Base-by-base conservation (phyloP, 2,329 filamentous ascomycete species). In the Hypoxylon sp. region DNA sequence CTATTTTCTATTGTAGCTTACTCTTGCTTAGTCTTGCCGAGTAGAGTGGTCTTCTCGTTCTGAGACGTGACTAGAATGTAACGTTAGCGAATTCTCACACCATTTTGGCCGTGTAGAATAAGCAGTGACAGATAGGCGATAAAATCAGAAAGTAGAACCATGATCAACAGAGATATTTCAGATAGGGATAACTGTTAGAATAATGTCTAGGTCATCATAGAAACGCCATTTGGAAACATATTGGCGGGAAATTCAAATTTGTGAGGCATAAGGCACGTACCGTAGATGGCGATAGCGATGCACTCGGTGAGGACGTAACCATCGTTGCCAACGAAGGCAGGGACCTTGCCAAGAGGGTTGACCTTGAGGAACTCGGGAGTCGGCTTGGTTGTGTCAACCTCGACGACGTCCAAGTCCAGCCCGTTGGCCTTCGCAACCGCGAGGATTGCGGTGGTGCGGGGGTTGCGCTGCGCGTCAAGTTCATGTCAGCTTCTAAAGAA, bases 1-100 rank as follows among this genome's bases (percentile, higher is more conserved):
- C 25, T 21, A 3, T 43, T 43, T 43, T 11, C 38, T 43, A 49
- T 13, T n/a, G 49, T n/a, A 65, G 80, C 86, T 81, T 85, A 94
- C 90, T 99, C 96, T 88, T 99, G 95, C 92, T 99, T 99, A 86
- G 94, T 99, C 91, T 98, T 98, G 80, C 96, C 96, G 77, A 99
- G 90, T 74, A 99, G 94, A 76, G 94, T 97, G 78, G 96, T 99
- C 92, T 98, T 98, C 91, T 98, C 96, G 83, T 99, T 99, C 87
- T 99, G 96, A 77, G 96, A 98, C 78, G 96, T 94, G 81, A 99
- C 96, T 98, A 69, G 68, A 65, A 73, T 41, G 60, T 49, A 63
- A 59, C 65, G 72, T 71, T 70, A 74, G 67, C 63, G 46, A 75
- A 62, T 72, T 59, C 58, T 75, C 75, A 76, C 74, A 79, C 75